Conservation (phyloP, 1,139 yeast genomes). For the Debaryomycetaceae sp. region DNA sequence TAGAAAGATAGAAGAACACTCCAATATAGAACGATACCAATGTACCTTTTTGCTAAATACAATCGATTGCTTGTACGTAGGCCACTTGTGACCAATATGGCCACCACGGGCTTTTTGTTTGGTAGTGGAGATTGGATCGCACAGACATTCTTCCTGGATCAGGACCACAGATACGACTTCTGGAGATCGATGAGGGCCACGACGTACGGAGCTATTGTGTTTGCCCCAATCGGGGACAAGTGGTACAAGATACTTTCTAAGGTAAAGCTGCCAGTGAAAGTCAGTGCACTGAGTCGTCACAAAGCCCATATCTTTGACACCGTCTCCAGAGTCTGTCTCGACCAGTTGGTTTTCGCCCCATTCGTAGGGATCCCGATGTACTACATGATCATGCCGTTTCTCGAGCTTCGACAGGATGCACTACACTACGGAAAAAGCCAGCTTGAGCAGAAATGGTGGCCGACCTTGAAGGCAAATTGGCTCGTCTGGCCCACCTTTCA, state of each 20-base stretch:
- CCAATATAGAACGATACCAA: background rate
- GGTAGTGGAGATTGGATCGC: conserved; percentile 44
- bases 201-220: conserved; percentile 34
- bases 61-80: conserved; percentile 26
- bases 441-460: conserved; percentile 50
- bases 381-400: conserved; percentile 60
- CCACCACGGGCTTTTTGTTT: conserved; percentile 39
- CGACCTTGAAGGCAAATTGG: conserved; percentile 72
- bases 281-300: conserved; percentile 1
- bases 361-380: conserved; percentile 63
- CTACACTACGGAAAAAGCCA: conserved; percentile 32
- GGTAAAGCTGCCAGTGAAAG: conserved; percentile 13
- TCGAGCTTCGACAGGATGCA: conserved; percentile 45
- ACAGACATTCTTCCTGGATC: conserved; percentile 26
- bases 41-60: conserved; percentile 19
- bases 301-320: conserved; percentile 21
- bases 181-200: conserved; percentile 33
- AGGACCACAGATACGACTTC: conserved; percentile 22
- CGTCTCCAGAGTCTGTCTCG: conserved; percentile 55
- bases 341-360: conserved; percentile 79
- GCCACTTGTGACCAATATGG: conserved; percentile 36
- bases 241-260: conserved; percentile 36
- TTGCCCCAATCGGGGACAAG: conserved; percentile 42
- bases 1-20: no score
- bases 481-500: conserved; percentile 86